Base-by-base conservation (phyloP, 2,329 filamentous ascomycete species). In the Xylaria arbuscula region DNA sequence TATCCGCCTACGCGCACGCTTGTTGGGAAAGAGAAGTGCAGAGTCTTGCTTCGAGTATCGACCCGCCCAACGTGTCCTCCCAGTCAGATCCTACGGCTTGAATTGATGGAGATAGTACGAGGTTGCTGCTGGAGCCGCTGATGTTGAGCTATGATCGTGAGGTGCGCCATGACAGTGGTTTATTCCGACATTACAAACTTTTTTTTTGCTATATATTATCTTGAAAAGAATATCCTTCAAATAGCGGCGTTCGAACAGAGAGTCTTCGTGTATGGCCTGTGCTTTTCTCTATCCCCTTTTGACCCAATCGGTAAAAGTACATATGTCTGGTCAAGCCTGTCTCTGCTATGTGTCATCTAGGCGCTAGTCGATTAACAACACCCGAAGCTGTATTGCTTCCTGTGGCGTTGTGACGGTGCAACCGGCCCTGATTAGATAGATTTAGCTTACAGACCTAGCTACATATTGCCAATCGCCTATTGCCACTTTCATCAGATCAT, bases 81-180 rank as follows among this genome's bases (percentile, higher is more conserved):
- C 61, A 50, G 19, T 19, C 45, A 7, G 24, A 6, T 8, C 34
- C 8, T 7, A 22, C 8, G 54, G n/a, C 62, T 45, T 59, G 62
- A 65, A 65, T 54, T 59, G 47, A 65, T 54, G 13, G 55, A 47
- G 55, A 59, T 58, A 53, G 54, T 5, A 5, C 19, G 17, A 32
- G 15, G 38, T 8, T 19, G 15, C 10, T 13, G 10, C 3, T 42
- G 62, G 54, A 51, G 53, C 10, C 34, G 34, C 53, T 32, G 22
- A 1, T n/a, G 11, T 7, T 34, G 54, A 58, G 34, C 34, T 36
- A 51, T 47, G 22, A 42, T 13, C 51, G 32, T 48, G n/a, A 40
- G 19, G 34, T 61, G 47, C 34, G 48, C 58, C 19, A 28, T 61
- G 48, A 4, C 38, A 45, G 28, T 55, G 40, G 40, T 17, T 48